Evolutionary conservation across 345 rosid species (phyloP).

Genomic region (Excoecaria agallocha): DNA sequence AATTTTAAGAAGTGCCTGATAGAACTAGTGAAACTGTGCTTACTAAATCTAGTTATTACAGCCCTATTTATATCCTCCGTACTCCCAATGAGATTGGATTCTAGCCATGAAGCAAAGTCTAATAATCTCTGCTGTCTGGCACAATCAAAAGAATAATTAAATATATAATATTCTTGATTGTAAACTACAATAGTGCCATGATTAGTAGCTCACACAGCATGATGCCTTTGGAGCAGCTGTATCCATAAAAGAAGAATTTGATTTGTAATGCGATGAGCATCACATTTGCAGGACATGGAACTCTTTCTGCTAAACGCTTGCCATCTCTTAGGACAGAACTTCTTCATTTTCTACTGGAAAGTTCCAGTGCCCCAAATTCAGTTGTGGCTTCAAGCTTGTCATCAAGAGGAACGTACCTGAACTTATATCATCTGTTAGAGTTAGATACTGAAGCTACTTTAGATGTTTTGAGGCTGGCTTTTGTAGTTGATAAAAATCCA

Average conservation of each 20-base stretch:
- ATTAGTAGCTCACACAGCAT: background rate
- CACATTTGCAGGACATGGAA: slow-evolving; percentile 74
- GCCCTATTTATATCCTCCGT: background rate
- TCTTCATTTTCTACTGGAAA: slow-evolving; percentile 72
- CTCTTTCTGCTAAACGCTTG: slow-evolving; percentile 59
- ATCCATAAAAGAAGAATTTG: background rate
- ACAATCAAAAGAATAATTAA: background rate
- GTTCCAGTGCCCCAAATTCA: slow-evolving; percentile 49
- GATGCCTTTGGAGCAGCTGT: background rate
- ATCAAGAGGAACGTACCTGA: slow-evolving; percentile 46
- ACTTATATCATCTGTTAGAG: slow-evolving; percentile 74
- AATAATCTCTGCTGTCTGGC: too few species aligned
- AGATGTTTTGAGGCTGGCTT: slow-evolving; percentile 84
- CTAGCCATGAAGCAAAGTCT: background rate
- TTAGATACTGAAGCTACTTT: slow-evolving; percentile 92
- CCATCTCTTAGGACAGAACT: slow-evolving; percentile 80
- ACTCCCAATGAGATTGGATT: background rate
- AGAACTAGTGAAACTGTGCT: background rate
- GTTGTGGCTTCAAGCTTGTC: slow-evolving; percentile 32
- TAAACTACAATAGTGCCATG: background rate
- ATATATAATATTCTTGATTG: background rate
- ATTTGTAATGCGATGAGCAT: slow-evolving; percentile 7
- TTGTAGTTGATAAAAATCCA: slow-evolving; percentile 43
- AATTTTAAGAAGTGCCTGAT: background rate
- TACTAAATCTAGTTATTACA: slow-evolving; percentile 2